These are phyloP conservation scores for Tubosaeta sp. DNA, from an alignment of 768 basidiomycete genomes.

Conservation along the genomic window DNA sequence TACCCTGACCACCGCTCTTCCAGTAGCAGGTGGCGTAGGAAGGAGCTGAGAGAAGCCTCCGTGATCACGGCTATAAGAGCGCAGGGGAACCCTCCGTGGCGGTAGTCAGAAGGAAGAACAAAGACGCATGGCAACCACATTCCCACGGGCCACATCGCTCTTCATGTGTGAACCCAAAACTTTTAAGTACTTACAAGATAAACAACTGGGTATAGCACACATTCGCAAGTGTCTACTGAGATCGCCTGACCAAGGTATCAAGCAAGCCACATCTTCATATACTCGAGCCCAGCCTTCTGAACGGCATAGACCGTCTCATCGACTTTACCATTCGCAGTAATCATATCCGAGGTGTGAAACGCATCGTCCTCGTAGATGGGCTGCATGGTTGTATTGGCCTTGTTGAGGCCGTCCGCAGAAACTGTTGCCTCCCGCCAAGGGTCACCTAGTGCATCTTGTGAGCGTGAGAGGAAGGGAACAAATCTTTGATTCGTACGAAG, in stretches of 20 bases:
- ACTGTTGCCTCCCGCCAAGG: conserved; percentile 71
- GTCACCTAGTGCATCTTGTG: conserved; percentile 44
- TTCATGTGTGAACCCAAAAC: too few species aligned
- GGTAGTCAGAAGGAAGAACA: too few species aligned
- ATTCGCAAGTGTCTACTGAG: neutral
- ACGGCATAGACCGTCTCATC: conserved; percentile 53
- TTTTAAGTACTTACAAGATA: too few species aligned
- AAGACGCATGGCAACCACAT: too few species aligned
- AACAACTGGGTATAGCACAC: neutral
- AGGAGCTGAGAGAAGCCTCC: too few species aligned
- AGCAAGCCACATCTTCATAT: conserved; percentile 57
- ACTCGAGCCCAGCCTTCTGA: conserved; percentile 47
- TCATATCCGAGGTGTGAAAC: conserved; percentile 66
- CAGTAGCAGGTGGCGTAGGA: too few species aligned
- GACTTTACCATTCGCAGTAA: conserved; percentile 34
- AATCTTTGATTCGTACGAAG: conserved; percentile 41
- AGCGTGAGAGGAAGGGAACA: neutral
- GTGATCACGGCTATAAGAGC: too few species aligned
- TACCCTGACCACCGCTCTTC: too few species aligned
- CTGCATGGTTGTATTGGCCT: conserved; percentile 47
- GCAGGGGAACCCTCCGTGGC: too few species aligned
- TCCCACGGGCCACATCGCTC: too few species aligned
- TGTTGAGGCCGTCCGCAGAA: conserved; percentile 47
- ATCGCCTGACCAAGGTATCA: neutral
- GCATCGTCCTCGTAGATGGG: conserved; percentile 58